These are phyloP conservation scores for Huntiella decipiens DNA, from an alignment of 2,329 filamentous ascomycete genomes.

Conservation along the genomic window DNA sequence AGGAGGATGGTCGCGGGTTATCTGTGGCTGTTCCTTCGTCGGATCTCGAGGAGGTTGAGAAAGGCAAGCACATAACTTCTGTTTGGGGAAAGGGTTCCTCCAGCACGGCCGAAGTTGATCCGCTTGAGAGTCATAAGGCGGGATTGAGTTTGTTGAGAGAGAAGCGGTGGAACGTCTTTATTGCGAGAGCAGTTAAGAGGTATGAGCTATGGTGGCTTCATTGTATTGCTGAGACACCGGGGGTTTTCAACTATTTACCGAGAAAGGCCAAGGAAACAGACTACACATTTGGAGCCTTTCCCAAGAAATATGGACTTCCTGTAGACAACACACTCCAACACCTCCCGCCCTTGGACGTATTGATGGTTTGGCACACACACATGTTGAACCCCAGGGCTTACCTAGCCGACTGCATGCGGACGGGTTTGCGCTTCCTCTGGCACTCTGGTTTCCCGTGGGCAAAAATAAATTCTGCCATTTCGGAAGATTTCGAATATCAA, in stretches of 20 bases:
- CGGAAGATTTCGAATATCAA: conserved; percentile 37
- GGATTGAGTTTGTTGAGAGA: conserved; percentile 38
- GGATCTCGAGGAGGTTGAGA: no score
- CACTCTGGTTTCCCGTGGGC: conserved; percentile 47
- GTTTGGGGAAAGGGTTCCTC: background rate
- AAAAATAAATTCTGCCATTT: conserved; percentile 36
- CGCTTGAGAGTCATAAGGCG: conserved; percentile 16
- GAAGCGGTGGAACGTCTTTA: conserved; percentile 55
- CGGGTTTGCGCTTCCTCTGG: conserved; percentile 37
- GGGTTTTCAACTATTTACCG: conserved; percentile 17
- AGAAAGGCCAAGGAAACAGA: background rate
- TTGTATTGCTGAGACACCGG: conserved; percentile 16
- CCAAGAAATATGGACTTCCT: background rate
- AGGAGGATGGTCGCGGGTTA: conserved; percentile 5
- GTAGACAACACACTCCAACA: conserved; percentile 10
- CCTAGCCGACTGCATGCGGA: conserved; percentile 51
- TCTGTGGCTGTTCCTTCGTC: background rate
- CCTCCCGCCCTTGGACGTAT: conserved; percentile 32
- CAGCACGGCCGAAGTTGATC: background rate
- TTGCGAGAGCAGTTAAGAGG: conserved; percentile 47
- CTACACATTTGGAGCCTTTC: background rate
- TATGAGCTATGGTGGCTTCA: conserved; percentile 46
- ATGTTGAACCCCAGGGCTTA: conserved; percentile 61
- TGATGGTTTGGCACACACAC: conserved; percentile 66
- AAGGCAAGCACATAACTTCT: background rate